Base-by-base conservation (phyloP, 805 yeast genomes). In the Zygotorulaspora florentina region DNA sequence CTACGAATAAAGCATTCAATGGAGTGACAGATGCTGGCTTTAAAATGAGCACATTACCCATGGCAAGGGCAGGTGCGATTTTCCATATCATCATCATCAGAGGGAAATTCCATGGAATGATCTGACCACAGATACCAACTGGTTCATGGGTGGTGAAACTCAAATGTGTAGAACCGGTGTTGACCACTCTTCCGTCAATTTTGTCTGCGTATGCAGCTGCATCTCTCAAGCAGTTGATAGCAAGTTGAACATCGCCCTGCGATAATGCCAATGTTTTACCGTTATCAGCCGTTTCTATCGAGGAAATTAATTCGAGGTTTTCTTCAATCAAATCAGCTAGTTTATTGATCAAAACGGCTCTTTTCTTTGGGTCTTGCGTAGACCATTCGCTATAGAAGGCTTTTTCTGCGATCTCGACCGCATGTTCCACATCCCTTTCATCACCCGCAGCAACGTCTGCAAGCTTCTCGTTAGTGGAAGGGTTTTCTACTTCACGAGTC, bases 41-140 rank as follows among this genome's bases (percentile, higher is more conserved):
- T 62, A 85, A 69, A 43, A 85, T 80, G 55, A 80, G 72, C 42
- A 86, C 79, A 72, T 83, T 83, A 70, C 88, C 88, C 55, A 88
- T 79, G 42, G 85, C 85, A 58, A 83, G 70, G 51, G 87, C 87
- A 38, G 91, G 90, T 43, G 85, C 87, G 48, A 85, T 71, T 64
- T 85, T 85, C 91, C 91, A 85, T 35, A 85, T 68, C 65, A 81
- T 74, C 86, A 85, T 84, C 72, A 85, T 74, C 53, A 85, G 68
- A 57, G 91, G 91, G 78, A 85, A 85, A 66, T 85, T 85, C 90
- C 90, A 85, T 64, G 91, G 90, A 52, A 85, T 84, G 53, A 85
- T 83, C 66, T 83, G 88, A 54, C 90, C 91, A 71, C 88, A 83
- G 33, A 84, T 85, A 65, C 90, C 91, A 54, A 84, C 66, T 56